Percentiles rank a stretch among this genome's conserved stretches.
Evolutionary conservation across 768 basidiomycete genomes (phyloP).

Genomic region (Amanita phalloides): DNA sequence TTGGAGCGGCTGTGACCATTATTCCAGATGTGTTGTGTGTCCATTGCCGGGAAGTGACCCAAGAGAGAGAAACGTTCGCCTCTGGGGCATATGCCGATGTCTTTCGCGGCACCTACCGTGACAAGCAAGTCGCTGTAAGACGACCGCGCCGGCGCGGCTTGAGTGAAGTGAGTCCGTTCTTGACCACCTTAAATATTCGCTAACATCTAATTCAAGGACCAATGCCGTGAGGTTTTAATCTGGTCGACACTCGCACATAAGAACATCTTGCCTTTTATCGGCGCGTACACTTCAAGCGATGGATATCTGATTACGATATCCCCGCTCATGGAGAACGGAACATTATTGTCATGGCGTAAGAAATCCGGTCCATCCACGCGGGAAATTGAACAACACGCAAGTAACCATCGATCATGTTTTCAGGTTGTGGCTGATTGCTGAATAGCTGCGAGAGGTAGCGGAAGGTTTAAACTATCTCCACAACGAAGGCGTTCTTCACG

Average conservation of each 20-base stretch:
- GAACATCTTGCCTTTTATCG: not conserved
- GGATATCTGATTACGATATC: not conserved
- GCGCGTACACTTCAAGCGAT: not conserved
- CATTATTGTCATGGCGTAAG: not conserved
- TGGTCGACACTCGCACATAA: not conserved
- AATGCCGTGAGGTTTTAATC: not conserved
- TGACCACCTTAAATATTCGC: not conserved
- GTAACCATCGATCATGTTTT: not conserved
- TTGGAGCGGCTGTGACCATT: not conserved
- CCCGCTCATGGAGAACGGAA: slow-evolving; percentile 1
- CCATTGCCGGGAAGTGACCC: not conserved
- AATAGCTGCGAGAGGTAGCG: not conserved
- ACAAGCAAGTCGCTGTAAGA: not conserved
- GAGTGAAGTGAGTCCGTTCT: not conserved
- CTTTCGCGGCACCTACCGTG: not conserved
- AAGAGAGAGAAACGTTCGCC: not conserved
- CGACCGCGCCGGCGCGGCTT: not conserved
- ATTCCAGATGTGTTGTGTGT: not conserved
- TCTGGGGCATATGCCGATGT: not conserved
- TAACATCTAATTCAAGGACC: not conserved
- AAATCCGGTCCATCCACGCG: not conserved
- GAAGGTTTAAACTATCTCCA: not conserved
- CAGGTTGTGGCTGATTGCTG: not conserved
- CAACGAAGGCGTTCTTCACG: not conserved
- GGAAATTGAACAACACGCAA: not conserved